Base-by-base conservation (phyloP, 495 filamentous ascomycete species). In the Penicillium malachiteum region DNA sequence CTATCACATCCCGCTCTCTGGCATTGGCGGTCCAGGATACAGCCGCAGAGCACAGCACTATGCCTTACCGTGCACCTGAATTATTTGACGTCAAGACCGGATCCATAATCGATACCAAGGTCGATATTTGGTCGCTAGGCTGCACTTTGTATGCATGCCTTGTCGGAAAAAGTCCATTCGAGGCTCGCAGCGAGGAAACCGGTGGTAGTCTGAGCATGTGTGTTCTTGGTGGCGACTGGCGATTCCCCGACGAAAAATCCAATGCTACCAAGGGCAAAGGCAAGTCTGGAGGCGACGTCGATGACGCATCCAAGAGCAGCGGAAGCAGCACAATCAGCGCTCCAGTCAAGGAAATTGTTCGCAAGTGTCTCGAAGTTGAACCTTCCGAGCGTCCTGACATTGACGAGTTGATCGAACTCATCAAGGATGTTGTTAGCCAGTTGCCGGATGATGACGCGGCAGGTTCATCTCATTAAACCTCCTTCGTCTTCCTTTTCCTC, bases 71-170 rank as follows among this genome's bases (percentile, higher is more conserved):
- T 47, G 94, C 94, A 2, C 94, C 94, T 0, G 94, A 98, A 72
- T 86, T 98, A 34, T 98, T 98, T 69, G 94, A 98, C 65, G 95
- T 97, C 52, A 96, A 96, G 70, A 97, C 92, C 3, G 93, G 91
- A 35, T 88, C 87, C 9, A 82, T 90, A 43, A 87, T 98, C 62
- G 94, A 98, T 68, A 96, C 94, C 14, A 97, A 96, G 69, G 94
- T 96, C 39, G 94, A 98, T 65, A 95, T 98, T 59, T 98, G 94
- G 94, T 96, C 90, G 3, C 77, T 98, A 17, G 94, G 94, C 30
- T 97, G 93, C 74, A 97, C 95, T 0, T 78, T 98, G 35, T 98
- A 96, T 74, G 93, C 95, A 17, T 97, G 95, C 58, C 74, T 98
- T 16, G 90, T 96, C 49, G 94, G 94, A 26, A 96, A 97, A 69